Percentiles rank a stretch among this genome's conserved stretches.
These are phyloP conservation scores for Nepenthes gracilis DNA, from an alignment of 148 eudicot genomes.

Conservation along the genomic window DNA sequence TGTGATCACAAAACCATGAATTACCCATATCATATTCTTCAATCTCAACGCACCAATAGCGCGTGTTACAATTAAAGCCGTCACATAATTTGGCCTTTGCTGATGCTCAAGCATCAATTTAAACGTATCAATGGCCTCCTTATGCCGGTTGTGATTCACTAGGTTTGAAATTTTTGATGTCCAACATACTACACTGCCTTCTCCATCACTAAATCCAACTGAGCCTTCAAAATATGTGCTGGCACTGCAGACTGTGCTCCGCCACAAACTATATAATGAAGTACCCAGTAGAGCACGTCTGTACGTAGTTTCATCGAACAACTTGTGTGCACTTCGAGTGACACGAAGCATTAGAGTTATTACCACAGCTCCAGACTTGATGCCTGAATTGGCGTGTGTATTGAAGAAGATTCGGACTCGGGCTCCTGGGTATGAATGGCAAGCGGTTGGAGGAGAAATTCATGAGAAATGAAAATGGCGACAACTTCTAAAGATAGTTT, in stretches of 20 bases:
- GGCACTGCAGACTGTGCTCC: background rate
- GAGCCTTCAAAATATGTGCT: constrained; percentile 6
- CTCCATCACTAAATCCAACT: constrained; percentile 8
- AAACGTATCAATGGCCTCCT: constrained; percentile 38
- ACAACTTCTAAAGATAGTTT: too few relatives aligned
- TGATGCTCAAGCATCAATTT: constrained; percentile 27
- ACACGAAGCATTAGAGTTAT: background rate
- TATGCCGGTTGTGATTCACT: constrained; percentile 27
- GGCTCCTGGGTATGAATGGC: too few relatives aligned
- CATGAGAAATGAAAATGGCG: too few relatives aligned
- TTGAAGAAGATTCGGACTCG: too few relatives aligned
- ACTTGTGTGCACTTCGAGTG: constrained; percentile 10
- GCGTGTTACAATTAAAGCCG: constrained; percentile 32
- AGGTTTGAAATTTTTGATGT: constrained; percentile 36
- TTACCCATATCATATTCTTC: constrained; percentile 10
- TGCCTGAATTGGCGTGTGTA: too few relatives aligned
- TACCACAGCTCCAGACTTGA: too few relatives aligned
- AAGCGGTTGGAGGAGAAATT: too few relatives aligned
- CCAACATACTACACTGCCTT: constrained; percentile 25
- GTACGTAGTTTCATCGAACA: constrained; percentile 30
- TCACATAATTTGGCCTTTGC: constrained; percentile 39
- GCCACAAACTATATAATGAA: background rate
- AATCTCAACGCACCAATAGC: constrained; percentile 14
- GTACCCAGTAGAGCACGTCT: background rate
- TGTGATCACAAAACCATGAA: constrained; percentile 42